Percentiles rank a stretch among this genome's conserved stretches.
phyloP scores from a whole-genome alignment of 768 basidiomycete genomes.

The Tylopilus sp. region DNA sequence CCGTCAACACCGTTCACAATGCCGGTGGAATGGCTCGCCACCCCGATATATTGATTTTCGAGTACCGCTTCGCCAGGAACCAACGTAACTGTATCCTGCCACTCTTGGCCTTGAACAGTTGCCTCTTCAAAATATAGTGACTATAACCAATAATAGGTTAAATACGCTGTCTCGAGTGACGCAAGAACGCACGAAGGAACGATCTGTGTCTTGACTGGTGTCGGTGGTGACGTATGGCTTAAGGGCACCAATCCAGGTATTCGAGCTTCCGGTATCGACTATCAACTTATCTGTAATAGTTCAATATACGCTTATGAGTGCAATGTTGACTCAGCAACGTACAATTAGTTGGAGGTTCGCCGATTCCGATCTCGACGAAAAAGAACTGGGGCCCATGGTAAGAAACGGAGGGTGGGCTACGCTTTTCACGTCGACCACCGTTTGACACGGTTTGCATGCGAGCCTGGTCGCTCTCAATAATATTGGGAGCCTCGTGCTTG shows the following conservation, averaged over 20 bases:
- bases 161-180: too few species aligned
- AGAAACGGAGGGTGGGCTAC: conserved; percentile 1
- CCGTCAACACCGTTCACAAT: conserved; percentile 29
- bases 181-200: conserved; percentile 2
- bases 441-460: conserved; percentile 3
- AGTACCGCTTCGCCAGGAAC: not conserved
- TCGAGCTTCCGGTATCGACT: conserved; percentile 28
- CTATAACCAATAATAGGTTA: too few species aligned
- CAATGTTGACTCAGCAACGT: not conserved
- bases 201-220: conserved; percentile 26
- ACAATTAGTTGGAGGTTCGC: conserved; percentile 18
- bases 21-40: conserved; percentile 18
- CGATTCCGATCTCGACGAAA: conserved; percentile 24
- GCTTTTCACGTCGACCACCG: conserved; percentile 29
- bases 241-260: conserved; percentile 28
- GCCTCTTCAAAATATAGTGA: too few species aligned
- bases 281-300: conserved; percentile 23
- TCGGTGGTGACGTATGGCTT: conserved; percentile 26
- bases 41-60: conserved; percentile 34
- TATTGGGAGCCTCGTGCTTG: conserved; percentile 2
- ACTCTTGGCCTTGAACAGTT: conserved; percentile 7
- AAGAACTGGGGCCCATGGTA: conserved; percentile 24
- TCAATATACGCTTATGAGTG: not conserved
- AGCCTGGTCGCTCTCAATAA: conserved; percentile 6
- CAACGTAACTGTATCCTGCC: conserved; percentile 3